Evolutionary conservation across 2,329 filamentous ascomycete genomes (phyloP).

Genomic region (Xylariaceae sp.): DNA sequence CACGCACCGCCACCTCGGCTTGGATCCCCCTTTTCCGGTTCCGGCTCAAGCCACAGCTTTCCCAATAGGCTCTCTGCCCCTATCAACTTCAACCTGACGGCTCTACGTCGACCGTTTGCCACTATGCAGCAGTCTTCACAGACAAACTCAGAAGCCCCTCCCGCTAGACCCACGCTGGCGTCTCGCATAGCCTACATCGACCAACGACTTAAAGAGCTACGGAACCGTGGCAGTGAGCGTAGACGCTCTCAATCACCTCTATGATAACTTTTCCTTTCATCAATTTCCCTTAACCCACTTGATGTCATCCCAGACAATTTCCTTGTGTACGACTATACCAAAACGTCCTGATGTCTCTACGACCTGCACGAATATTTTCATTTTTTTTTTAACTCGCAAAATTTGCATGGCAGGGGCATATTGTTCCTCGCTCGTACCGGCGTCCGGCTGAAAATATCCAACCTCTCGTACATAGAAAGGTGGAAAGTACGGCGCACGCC

Average conservation of each 20-base stretch:
- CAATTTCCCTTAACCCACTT: conserved; percentile 7
- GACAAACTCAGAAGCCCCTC: conserved; percentile 39
- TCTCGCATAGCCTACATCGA: conserved; percentile 61
- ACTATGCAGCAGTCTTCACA: conserved; percentile 56
- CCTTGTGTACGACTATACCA: conserved; percentile 31
- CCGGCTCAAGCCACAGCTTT: conserved; percentile 59
- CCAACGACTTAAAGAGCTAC: conserved; percentile 58
- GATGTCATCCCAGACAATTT: conserved; percentile 16
- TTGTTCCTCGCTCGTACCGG: conserved; percentile 10
- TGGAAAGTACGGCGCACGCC: conserved; percentile 3
- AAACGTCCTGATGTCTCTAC: conserved; percentile 31
- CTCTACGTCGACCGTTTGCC: conserved; percentile 56
- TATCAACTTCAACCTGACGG: conserved; percentile 47
- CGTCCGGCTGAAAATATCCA: conserved; percentile 13
- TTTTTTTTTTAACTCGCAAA: conserved; percentile 16
- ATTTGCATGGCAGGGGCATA: conserved; percentile 17
- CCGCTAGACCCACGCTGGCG: conserved; percentile 46
- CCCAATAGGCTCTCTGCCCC: conserved; percentile 59
- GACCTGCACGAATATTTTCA: conserved; percentile 30
- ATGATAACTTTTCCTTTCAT: conserved; percentile 35
- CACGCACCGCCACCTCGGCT: conserved; percentile 51
- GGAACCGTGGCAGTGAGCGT: conserved; percentile 45
- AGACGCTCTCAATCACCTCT: conserved; percentile 55
- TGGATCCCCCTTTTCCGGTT: conserved; percentile 60
- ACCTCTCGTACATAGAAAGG: conserved; percentile 14